Conservation (phyloP, 345 rosid genomes). For the Conringia planisiliqua region DNA sequence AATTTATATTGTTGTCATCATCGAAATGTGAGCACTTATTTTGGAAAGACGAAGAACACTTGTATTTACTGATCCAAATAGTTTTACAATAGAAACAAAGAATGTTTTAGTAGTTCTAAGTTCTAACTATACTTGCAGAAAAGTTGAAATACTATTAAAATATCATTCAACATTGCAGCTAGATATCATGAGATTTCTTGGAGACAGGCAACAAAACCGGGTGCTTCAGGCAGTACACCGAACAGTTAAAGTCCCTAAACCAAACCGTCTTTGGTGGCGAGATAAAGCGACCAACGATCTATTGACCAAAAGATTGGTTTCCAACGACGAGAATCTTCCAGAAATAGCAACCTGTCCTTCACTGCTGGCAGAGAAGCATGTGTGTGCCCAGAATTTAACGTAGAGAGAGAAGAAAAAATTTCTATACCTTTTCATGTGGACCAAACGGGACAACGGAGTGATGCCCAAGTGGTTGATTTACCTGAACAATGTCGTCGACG, state of each 20-base stretch:
- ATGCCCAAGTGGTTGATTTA: conserved; percentile 11
- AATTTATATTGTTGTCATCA: not conserved
- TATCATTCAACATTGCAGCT: not conserved
- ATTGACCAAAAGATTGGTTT: conserved; percentile 1
- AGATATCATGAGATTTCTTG: not conserved
- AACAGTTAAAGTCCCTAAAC: too few relatives aligned
- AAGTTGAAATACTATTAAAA: not conserved
- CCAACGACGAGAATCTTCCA: not conserved
- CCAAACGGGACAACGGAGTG: conserved; percentile 3
- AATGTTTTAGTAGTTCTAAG: not conserved
- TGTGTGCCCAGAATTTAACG: conserved; percentile 11
- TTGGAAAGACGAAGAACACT: not conserved
- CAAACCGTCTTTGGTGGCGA: not conserved
- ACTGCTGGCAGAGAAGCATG: not conserved
- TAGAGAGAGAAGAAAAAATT: not conserved
- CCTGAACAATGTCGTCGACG: conserved; percentile 6
- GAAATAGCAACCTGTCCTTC: not conserved
- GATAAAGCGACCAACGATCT: conserved; percentile 4
- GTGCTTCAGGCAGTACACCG: not conserved
- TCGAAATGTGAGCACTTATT: not conserved
- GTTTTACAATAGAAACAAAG: not conserved
- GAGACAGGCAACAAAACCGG: not conserved
- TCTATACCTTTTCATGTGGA: conserved; percentile 19
- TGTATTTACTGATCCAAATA: not conserved
- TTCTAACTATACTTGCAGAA: not conserved